phyloP scores from a whole-genome alignment of 2,329 filamentous ascomycete genomes.

The Chaetothyriales sp. region DNA sequence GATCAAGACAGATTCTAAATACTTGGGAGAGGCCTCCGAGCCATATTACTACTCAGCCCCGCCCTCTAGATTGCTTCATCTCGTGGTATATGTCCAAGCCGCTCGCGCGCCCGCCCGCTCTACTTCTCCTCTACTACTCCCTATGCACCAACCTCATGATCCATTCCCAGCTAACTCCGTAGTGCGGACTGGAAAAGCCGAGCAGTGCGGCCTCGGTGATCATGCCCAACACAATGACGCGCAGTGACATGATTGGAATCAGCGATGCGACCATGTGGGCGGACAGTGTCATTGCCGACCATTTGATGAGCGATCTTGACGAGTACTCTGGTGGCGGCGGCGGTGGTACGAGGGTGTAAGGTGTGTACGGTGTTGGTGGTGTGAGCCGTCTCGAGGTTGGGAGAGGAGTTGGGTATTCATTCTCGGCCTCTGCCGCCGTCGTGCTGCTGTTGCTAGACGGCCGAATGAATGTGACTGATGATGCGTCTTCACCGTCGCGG shows the following conservation, averaged over 20 bases:
- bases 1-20: too few species aligned
- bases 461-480: neutral
- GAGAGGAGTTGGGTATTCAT: neutral
- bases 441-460: neutral
- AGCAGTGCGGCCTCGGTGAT: constrained; percentile 13
- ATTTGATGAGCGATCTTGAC: constrained; percentile 6
- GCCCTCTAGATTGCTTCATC: too few species aligned
- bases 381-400: neutral
- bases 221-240: constrained; percentile 10
- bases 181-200: constrained; percentile 11
- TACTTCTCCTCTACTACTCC: too few species aligned
- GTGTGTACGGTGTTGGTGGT: neutral
- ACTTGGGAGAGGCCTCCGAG: too few species aligned
- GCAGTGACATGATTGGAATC: constrained; percentile 10
- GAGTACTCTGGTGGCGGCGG: neutral
- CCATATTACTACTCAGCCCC: too few species aligned
- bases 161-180: neutral
- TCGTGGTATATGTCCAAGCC: too few species aligned
- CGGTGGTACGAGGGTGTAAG: neutral
- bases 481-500: neutral
- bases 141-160: neutral
- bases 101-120: too few species aligned
- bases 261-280: constrained; percentile 11
- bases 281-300: constrained; percentile 8
- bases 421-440: neutral